Percentiles rank a stretch among this genome's conserved stretches.
Conservation (phyloP, 129 eudicot species). For the Tanacetum coccineum region DNA sequence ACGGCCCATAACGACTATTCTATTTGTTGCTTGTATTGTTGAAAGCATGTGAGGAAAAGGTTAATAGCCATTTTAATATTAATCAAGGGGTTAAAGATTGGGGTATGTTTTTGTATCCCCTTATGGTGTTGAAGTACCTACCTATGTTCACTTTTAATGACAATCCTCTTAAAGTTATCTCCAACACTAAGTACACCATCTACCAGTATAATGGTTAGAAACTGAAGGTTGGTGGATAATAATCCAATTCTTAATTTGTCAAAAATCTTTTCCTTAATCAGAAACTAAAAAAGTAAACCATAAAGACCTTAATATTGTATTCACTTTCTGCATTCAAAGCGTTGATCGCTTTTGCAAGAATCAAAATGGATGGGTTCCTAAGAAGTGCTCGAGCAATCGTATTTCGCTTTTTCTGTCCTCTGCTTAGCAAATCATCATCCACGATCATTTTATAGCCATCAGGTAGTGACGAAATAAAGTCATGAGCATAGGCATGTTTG, state of each 20-base stretch:
- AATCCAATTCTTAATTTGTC: too few relatives aligned
- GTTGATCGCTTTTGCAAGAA: slow-evolving; percentile 98
- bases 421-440: too few relatives aligned
- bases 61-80: slow-evolving; percentile 18
- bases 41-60: slow-evolving; percentile 60
- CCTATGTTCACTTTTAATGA: too few relatives aligned
- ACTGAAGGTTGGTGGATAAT: too few relatives aligned
- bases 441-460: too few relatives aligned
- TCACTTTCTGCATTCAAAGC: slow-evolving; percentile 98
- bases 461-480: too few relatives aligned
- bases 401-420: slow-evolving; percentile 95
- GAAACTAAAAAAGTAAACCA: too few relatives aligned
- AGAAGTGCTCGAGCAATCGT: slow-evolving; percentile 92
- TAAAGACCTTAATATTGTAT: too few relatives aligned
- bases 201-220: background rate
- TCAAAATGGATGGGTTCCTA: slow-evolving; percentile 84
- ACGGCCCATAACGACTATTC: slow-evolving; percentile 82
- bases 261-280: too few relatives aligned
- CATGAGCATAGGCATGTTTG: slow-evolving; percentile 88
- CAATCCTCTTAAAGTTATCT: slow-evolving; percentile 43
- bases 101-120: slow-evolving; percentile 22
- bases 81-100: background rate
- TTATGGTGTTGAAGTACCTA: too few relatives aligned
- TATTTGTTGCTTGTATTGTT: slow-evolving; percentile 90
- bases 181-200: slow-evolving; percentile 70